Conservation (phyloP, 371 early-diverging fungal genomes). For the Circinella umbellata region DNA sequence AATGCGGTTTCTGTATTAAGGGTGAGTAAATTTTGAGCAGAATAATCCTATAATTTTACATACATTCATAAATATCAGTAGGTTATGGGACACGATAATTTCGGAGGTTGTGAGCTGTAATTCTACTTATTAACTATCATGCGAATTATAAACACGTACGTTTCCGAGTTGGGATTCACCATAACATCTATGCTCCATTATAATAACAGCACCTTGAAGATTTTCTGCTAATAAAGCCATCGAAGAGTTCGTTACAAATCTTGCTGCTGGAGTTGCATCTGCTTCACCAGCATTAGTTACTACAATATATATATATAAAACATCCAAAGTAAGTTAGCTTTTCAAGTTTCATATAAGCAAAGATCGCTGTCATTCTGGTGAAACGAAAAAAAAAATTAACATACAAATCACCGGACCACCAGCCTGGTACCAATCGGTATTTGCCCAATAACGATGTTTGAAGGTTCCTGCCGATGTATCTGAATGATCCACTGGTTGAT, state of each 20-base stretch:
- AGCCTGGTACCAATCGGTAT: slow-evolving; percentile 60
- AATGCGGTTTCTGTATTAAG: slow-evolving; percentile 26
- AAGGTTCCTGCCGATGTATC: slow-evolving; percentile 46
- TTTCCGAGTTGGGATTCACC: slow-evolving; percentile 70
- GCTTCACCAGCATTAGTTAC: slow-evolving; percentile 60
- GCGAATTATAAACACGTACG: slow-evolving; percentile 21
- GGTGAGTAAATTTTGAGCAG: slow-evolving; percentile 28
- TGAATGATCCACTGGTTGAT: slow-evolving; percentile 64
- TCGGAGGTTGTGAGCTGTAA: no score
- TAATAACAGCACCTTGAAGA: slow-evolving; percentile 67
- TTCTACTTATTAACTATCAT: neutral
- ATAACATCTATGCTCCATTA: slow-evolving; percentile 80
- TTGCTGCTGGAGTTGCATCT: slow-evolving; percentile 35
- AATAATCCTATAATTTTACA: slow-evolving; percentile 20
- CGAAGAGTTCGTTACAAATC: slow-evolving; percentile 40
- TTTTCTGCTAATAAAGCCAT: slow-evolving; percentile 60
- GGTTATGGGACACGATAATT: no score
- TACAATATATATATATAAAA: slow-evolving; percentile 4
- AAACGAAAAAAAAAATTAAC: slow-evolving; percentile 2
- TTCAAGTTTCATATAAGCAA: neutral
- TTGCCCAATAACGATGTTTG: slow-evolving; percentile 66
- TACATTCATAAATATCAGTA: neutral
- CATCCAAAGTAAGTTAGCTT: neutral
- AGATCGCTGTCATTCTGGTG: no score
- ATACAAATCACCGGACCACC: slow-evolving; percentile 73